Evolutionary conservation across 2,329 filamentous ascomycete species (phyloP), one percentile per base, ranked within the genome.

Genomic region (Dothideomycetidae sp.): DNA sequence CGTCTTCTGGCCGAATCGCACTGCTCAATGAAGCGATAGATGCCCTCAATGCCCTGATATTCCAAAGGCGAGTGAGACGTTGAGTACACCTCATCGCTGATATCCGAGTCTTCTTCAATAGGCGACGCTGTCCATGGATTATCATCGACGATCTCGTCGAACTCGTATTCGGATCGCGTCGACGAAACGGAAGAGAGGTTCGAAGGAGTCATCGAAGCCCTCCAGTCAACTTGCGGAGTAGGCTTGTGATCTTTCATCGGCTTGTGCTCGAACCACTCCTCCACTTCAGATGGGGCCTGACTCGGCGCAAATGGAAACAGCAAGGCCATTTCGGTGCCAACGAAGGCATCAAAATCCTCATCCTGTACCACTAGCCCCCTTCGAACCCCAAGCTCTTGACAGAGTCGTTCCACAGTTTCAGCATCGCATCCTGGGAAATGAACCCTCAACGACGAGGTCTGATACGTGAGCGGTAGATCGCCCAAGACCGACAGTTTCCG

Each of bases 351-450:
- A 48, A 93, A 93, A 12, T 78, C 75, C 19, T 70, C 66, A 46
- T 96, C 90, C 60, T 96, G 79, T 10, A 70, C 64, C 3, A 96
- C 71, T 3, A 81, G 63, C 2, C 90, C 90, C 37, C 84, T 71
- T 44, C 78, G 74, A 5, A 98, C 69, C n/a, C 80, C 81, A 9
- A 93, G 69, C 54, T 98, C 90, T 32, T 83, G 75, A 54, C 86
- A 94, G 1, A 98, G 68, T 3, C 69, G 66, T 53, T 93, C 83
- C 0, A 93, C 80, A 0, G 81, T 82, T 11, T 78, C 73, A 1
- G 75, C 75, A 50, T 96, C 88, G 44, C 90, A 86, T 3, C 90
- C 90, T 0, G 86, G 85, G 52, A 98, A 96, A 18, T 85, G 78
- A 2, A 96, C 75, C 21, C 85, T 75, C 3, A 94, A 62, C 0